A percentile compares a stretch with the other conserved stretches of the same genome.
Conservation (phyloP, 75 land plant genomes). For the Pinus tabuliformis region DNA sequence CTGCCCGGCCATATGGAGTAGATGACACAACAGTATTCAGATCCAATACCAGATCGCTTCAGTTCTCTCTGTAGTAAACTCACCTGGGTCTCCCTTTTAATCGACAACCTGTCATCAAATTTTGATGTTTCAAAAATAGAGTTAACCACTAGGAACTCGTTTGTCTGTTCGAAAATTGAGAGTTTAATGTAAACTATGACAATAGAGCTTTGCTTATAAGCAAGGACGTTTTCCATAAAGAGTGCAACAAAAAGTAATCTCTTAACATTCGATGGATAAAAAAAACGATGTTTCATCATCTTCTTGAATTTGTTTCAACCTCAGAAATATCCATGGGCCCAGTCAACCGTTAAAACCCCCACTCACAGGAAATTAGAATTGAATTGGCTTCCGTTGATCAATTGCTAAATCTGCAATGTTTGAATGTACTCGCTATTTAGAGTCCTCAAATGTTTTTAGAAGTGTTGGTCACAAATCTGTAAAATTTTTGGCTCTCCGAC, state of each 20-base stretch:
- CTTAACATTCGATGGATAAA: neutral
- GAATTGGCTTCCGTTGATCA: neutral
- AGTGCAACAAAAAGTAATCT: neutral
- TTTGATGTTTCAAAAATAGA: too few species aligned
- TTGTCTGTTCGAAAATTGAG: too few species aligned
- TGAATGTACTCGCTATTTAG: slow-evolving; percentile 7
- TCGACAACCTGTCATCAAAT: too few species aligned
- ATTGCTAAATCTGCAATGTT: slow-evolving; percentile 5
- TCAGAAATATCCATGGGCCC: neutral
- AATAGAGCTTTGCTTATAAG: neutral
- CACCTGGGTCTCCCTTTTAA: too few species aligned
- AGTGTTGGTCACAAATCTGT: slow-evolving; percentile 2
- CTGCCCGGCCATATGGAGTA: too few species aligned
- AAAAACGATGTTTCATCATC: slow-evolving; percentile 2
- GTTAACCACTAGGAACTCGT: too few species aligned
- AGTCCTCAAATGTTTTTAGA: slow-evolving; percentile 7
- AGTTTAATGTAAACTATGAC: neutral
- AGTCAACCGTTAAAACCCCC: neutral
- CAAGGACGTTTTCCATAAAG: slow-evolving; percentile 1
- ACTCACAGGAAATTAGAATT: neutral
- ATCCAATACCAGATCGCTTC: too few species aligned
- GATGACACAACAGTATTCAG: too few species aligned
- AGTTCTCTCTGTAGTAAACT: too few species aligned
- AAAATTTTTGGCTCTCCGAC: slow-evolving; percentile 8
- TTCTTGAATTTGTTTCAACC: neutral